Percentiles rank a stretch among this genome's conserved stretches.
Evolutionary conservation across 257 asterid genomes (phyloP).

Genomic region (Fraxinus pennsylvanica): DNA sequence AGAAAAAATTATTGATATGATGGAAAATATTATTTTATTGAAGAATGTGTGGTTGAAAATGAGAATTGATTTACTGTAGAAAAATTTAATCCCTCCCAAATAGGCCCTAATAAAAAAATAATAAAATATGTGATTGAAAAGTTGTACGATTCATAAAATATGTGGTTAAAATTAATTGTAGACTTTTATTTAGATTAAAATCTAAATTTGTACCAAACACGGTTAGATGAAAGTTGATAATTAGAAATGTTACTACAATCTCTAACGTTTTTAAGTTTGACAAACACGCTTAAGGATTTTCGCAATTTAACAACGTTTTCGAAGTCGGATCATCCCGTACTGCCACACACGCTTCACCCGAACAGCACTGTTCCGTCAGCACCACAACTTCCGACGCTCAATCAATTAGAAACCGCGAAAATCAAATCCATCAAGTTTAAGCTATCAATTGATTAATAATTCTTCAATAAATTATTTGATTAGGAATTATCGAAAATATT

Average conservation of each 20-base stretch:
- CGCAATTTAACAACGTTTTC: neutral
- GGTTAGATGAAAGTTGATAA: no score
- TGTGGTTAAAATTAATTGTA: no score
- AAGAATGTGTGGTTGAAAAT: no score
- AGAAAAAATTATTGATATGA: no score
- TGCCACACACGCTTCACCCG: neutral
- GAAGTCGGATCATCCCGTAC: neutral
- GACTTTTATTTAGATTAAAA: no score
- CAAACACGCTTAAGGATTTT: neutral
- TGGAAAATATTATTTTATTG: no score
- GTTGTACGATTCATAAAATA: no score
- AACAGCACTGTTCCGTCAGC: neutral
- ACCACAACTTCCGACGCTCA: neutral
- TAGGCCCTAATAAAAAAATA: no score
- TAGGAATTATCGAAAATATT: neutral
- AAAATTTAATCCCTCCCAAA: no score
- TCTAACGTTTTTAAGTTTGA: neutral
- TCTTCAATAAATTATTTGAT: neutral
- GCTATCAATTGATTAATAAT: neutral
- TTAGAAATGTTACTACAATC: neutral
- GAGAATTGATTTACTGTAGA: no score
- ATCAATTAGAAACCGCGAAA: neutral
- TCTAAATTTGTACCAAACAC: no score
- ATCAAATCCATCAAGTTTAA: neutral
- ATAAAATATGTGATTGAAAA: no score